Conservation (phyloP, 345 rosid species). For the Eucalyptus caleyi region DNA sequence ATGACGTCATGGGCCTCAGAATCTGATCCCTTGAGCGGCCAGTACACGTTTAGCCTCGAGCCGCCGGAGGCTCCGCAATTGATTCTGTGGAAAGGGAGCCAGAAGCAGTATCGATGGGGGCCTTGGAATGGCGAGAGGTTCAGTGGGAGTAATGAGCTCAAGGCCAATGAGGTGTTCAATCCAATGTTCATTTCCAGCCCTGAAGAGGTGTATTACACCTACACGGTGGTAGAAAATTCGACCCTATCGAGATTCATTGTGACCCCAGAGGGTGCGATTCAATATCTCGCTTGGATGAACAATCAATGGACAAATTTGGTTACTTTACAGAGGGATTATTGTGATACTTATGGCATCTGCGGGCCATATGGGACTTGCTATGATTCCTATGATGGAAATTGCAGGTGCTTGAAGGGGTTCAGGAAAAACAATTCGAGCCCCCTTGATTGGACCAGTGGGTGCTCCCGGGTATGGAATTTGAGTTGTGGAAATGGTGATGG, state of each 20-base stretch:
- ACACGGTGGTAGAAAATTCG: background rate
- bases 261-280: conserved; percentile 2
- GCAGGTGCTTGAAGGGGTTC: conserved; percentile 21
- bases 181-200: conserved; percentile 1
- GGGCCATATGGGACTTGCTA: conserved; percentile 7
- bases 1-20: conserved; percentile 9
- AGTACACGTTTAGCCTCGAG: conserved; percentile 7
- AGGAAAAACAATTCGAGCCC: background rate
- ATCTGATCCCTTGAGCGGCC: conserved; percentile 6
- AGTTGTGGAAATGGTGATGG: conserved; percentile 5
- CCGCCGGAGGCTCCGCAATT: conserved; percentile 5
- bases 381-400: background rate
- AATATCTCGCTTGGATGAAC: conserved; percentile 1
- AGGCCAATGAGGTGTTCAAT: background rate
- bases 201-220: conserved; percentile 7
- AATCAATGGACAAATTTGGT: background rate
- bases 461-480: background rate
- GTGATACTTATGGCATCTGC: conserved; percentile 9
- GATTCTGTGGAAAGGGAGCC: conserved; percentile 1
- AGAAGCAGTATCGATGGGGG: conserved; percentile 10
- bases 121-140: conserved; percentile 20
- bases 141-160: conserved; percentile 4
- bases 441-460: conserved; percentile 7
- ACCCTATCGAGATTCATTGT: background rate
- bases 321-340: conserved; percentile 12